Percentiles rank a stretch among this genome's conserved stretches.
Evolutionary conservation across 768 basidiomycete species (phyloP).

Genomic region (Sporobolomyces phaffii): DNA sequence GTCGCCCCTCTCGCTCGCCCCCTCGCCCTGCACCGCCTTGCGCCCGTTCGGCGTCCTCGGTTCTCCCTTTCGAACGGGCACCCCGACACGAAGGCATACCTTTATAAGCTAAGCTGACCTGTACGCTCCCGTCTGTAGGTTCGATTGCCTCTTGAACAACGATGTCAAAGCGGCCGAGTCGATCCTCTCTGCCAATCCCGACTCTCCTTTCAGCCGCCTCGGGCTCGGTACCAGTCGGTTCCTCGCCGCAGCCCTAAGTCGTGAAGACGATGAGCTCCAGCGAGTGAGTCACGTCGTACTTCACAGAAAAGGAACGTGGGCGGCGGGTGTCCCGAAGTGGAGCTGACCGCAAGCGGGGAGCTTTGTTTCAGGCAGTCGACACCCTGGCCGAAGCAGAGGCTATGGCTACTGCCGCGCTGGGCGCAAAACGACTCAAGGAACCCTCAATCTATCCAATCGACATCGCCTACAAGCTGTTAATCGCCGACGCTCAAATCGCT

Average conservation of each 20-base stretch:
- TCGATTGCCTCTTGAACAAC: constrained; percentile 30
- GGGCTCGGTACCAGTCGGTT: constrained; percentile 23
- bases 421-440: constrained; percentile 11
- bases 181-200: not conserved
- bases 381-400: constrained; percentile 16
- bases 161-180: not conserved
- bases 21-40: not conserved
- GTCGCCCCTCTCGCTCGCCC: not conserved
- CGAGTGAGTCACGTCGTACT: not conserved
- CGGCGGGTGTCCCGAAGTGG: no score
- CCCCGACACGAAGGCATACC: no score
- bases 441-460: constrained; percentile 19
- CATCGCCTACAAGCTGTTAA: constrained; percentile 27
- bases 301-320: not conserved
- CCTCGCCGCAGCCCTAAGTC: constrained; percentile 16
- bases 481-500: constrained; percentile 19
- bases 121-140: not conserved
- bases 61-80: not conserved
- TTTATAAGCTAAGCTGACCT: no score
- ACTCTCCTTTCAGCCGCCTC: constrained; percentile 12
- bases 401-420: not conserved
- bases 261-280: constrained; percentile 29
- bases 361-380: constrained; percentile 20
- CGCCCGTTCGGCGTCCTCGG: not conserved
- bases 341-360: no score